Evolutionary conservation across 2,329 filamentous ascomycete genomes (phyloP).

Genomic region (Chaetomiaceae sp.): DNA sequence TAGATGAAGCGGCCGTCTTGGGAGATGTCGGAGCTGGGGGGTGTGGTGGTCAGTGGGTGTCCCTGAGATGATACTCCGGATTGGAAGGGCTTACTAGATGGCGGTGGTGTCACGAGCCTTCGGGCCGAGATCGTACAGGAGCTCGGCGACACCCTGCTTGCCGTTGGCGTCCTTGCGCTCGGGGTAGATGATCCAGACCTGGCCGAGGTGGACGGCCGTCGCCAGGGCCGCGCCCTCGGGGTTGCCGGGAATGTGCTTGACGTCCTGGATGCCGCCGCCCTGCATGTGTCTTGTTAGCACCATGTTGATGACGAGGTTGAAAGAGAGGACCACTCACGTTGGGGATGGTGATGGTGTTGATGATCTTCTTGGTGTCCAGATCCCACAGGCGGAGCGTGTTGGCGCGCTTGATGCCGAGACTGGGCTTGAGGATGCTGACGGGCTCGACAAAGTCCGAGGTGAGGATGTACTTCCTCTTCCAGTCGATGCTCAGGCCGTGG

Average conservation of each 20-base stretch:
- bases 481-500: constrained; percentile 57
- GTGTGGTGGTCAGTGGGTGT: not conserved
- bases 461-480: constrained; percentile 51
- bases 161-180: constrained; percentile 51
- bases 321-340: constrained; percentile 26
- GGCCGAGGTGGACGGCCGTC: constrained; percentile 52
- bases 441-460: constrained; percentile 62
- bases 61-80: too few relatives aligned
- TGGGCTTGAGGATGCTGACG: constrained; percentile 57
- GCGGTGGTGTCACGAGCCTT: constrained; percentile 53
- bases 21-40: constrained; percentile 46
- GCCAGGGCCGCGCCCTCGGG: constrained; percentile 54
- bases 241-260: constrained; percentile 62
- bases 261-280: constrained; percentile 57
- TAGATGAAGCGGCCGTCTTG: constrained; percentile 55
- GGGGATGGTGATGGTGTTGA: constrained; percentile 58
- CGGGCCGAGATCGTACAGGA: constrained; percentile 54
- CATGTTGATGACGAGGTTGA: not conserved
- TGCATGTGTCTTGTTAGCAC: not conserved
- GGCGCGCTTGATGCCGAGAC: constrained; percentile 47
- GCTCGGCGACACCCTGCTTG: constrained; percentile 53
- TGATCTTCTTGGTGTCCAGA: constrained; percentile 47
- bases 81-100: constrained; percentile 48
- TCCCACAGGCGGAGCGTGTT: constrained; percentile 59
- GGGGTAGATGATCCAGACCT: constrained; percentile 64